Evolutionary conservation across 345 rosid species (phyloP).

Genomic region (Balakata baccata): DNA sequence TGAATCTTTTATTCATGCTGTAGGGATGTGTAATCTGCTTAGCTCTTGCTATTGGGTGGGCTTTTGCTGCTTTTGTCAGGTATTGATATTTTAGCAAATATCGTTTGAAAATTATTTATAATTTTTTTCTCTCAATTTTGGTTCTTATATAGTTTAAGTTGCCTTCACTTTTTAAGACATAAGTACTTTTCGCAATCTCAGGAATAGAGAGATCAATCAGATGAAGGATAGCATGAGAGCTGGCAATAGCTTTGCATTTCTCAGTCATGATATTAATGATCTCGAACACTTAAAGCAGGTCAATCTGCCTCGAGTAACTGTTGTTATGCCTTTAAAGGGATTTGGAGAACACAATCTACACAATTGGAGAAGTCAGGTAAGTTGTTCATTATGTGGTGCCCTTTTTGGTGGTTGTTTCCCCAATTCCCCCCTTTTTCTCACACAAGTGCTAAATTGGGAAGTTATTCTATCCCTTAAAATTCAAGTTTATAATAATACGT

Average conservation of each 20-base stretch:
- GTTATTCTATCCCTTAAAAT: neutral
- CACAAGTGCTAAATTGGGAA: neutral
- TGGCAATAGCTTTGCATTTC: constrained; percentile 89
- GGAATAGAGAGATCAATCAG: constrained; percentile 76
- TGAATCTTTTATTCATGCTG: constrained; percentile 15
- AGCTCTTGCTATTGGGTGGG: constrained; percentile 91
- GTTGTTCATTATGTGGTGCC: neutral
- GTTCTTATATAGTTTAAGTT: neutral
- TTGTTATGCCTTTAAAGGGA: constrained; percentile 95
- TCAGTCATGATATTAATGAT: constrained; percentile 68
- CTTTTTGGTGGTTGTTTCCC: neutral
- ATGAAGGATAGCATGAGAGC: constrained; percentile 56
- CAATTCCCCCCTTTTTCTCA: neutral
- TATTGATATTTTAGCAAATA: constrained; percentile 24
- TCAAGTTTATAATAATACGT: neutral
- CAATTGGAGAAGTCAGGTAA: constrained; percentile 97
- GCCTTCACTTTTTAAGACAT: neutral
- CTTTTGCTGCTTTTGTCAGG: constrained; percentile 86
- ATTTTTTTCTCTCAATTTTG: constrained; percentile 1
- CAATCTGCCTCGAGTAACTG: constrained; percentile 75
- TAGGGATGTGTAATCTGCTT: constrained; percentile 87
- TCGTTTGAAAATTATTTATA: neutral
- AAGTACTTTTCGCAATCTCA: constrained; percentile 18
- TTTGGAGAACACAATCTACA: constrained; percentile 93
- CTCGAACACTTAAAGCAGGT: constrained; percentile 84